Base-by-base conservation (phyloP, 2,329 filamentous ascomycete species). In the Byssochlamys sp. region DNA sequence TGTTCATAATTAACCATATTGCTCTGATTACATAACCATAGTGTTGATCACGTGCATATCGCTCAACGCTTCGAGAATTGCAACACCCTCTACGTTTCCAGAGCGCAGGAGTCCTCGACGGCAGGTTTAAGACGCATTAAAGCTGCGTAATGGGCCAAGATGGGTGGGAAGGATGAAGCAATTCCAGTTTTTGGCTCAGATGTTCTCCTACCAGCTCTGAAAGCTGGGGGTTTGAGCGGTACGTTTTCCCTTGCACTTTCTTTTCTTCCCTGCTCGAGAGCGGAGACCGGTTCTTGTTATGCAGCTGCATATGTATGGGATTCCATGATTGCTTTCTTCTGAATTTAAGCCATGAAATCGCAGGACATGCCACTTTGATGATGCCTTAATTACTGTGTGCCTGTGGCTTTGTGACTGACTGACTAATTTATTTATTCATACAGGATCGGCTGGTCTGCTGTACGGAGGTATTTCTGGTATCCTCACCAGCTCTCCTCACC, bases 401-500 rank as follows among this genome's bases (percentile, higher is more conserved):
- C 7, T 10, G 29, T 31, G 29, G 5, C 11, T 31, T 31, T 10
- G 7, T 31, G 11, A 31, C 7, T 10, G 19, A 7, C n/a, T 45
- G 5, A 24, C 39, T 45, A 14, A n/a, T n/a, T 45, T 6, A 45
- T 45, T 31, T n/a, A 45, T 45, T 45, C n/a, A 45, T 49, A 31
- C 55, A 86, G 86, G 85, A 51, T 73, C 77, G 26, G 76, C 80
- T 52, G 88, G 88, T 31, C 70, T 86, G 27, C 69, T 88, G 29
- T 78, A 84, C 55, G 88, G 87, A 35, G 85, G 87, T 55, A 81
- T 86, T 54, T 81, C 82, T 35, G 91, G 90, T 28, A 86, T 95
- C 52, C 72, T 91, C 53, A 19, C 19, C 19, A 81, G 84, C 58
- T 86, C 87, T 19, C 80, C 78, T 25, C 83, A 89, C 3, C 80